Evolutionary conservation across 306 rosid genomes (phyloP).

Genomic region (Purshia tridentata): DNA sequence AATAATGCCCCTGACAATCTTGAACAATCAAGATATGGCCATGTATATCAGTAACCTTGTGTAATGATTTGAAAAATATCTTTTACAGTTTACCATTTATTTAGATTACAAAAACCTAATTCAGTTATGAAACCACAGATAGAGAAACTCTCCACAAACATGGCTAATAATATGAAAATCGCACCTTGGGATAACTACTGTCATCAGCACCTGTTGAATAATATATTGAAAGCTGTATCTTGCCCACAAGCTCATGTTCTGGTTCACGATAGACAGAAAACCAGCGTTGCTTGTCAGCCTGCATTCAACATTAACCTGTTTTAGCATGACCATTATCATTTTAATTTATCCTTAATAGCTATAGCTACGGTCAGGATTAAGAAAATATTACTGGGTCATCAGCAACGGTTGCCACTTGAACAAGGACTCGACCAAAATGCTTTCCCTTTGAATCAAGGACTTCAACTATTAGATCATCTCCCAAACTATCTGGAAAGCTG

Average conservation of each 20-base stretch:
- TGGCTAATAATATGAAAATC: conserved; percentile 12
- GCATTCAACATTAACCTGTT: conserved; percentile 38
- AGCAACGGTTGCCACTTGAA: conserved; percentile 82
- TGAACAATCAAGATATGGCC: neutral
- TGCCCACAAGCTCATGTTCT: conserved; percentile 82
- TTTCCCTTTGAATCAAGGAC: conserved; percentile 93
- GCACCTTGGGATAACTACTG: conserved; percentile 62
- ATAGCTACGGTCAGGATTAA: conserved; percentile 10
- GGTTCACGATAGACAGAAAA: conserved; percentile 80
- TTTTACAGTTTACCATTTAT: neutral
- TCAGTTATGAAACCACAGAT: conserved; percentile 10
- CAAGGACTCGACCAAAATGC: conserved; percentile 70
- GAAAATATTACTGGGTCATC: conserved; percentile 71
- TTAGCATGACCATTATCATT: conserved; percentile 15
- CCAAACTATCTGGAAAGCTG: conserved; percentile 97
- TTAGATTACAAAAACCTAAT: conserved; percentile 5
- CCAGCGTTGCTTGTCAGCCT: conserved; percentile 98
- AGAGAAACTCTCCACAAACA: conserved; percentile 8
- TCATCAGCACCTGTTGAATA: conserved; percentile 85
- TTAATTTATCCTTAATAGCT: conserved; percentile 2
- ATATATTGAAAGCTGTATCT: conserved; percentile 68
- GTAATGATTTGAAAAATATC: neutral
- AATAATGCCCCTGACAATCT: neutral
- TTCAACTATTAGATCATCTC: conserved; percentile 88
- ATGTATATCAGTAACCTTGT: conserved; percentile 1